Base-by-base conservation (phyloP, 1,284 basidiomycete species). In the Meripilus lineatus region DNA sequence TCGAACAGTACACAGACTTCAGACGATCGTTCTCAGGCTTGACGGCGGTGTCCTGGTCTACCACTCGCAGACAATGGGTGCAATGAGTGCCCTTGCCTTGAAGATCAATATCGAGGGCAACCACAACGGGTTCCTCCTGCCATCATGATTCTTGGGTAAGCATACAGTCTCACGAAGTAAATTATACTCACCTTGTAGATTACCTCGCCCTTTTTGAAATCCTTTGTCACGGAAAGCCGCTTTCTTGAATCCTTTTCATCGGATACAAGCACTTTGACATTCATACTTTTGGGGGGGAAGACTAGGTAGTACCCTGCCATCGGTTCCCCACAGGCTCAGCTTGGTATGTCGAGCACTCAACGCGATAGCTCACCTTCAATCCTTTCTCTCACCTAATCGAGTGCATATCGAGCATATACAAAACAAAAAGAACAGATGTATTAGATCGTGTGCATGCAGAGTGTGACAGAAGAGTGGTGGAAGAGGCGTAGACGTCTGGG, bases 41-140 rank as follows among this genome's bases (percentile, higher is more conserved):
- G 44, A 84, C 59, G 11, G 71, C 65, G 39, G 62, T 61, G 42
- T 60, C 68, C 23, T 69, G 58, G 38, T 74, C 59, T 41, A 89
- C 69, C 38, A 59, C 52, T 35, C 81, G 75, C 51, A 90, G 66
- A 58, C 87, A 90, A 53, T 86, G 77, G 11, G 77, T 74, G 58
- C 87, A 90, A 51, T 89, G 70, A 1, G 74, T 75, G 23, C 81
- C 81, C 38, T 74, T 71, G 32, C 66, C 68, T 63, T 85, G 74
- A 11, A 90, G 64, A 53, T 90, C 88, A 2, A 66, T 55, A 52
- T 90, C 87, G 20, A 90, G 74, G 15, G 69, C 75, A 13, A 82
- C 67, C 28, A 85, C 77, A 14, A 89, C 68, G 5, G 87, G 82
- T 48, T 72, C 67, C 68, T 90, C 87, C 87, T n/a, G n/a, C n/a